Evolutionary conservation across 345 rosid species (phyloP), one percentile per base, ranked within the genome.

Genomic region (Eucalyptus erythrocorys): DNA sequence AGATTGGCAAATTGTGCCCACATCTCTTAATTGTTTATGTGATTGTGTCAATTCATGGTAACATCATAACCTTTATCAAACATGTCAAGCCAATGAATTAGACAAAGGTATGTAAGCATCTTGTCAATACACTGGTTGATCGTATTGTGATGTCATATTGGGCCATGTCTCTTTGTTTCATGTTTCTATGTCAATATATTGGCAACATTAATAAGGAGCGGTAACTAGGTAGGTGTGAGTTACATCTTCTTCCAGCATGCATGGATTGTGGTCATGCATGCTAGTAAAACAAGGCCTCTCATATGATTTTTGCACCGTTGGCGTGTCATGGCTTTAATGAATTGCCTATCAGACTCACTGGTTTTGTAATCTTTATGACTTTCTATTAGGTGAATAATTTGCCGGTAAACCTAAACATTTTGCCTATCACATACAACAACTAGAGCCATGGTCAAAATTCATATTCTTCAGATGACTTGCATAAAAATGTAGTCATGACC

Each of bases 401-500:
- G 88, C 95, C 94, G 4, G 91, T 93, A 87, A 95, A 93, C 68
- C 91, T 93, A 87, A 95, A 93, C 68, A 93, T 94, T 89, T 89
- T 97, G 82, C 96, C 96, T 13, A 88, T 92, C 86, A 92, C 94
- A 88, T 97, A 96, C 89, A 48, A 93, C 19, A 88, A 93, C 88
- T 96, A 94, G 92, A 94, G 89, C 90, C 97, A 93, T 61, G 95
- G 96, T 49, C 97, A 95, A 90, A 94, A 6, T 48, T 48, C 50
- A 48, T 48, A 92, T 89, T 94, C 97, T 88, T 91, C 94, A 59
- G 96, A 96, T 90, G 97, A 95, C 92, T 94, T 97, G 92, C 97
- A 97, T 66, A 94, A 93, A 94, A 92, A 88, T 89, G 93, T 92
- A 89, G 94, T 94, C 90, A 91, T 88, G 93, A 93, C 93, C 76